A percentile compares a stretch with the other conserved stretches of the same genome.
Conservation (phyloP, 768 basidiomycete genomes). For the Lyophyllum semitale region DNA sequence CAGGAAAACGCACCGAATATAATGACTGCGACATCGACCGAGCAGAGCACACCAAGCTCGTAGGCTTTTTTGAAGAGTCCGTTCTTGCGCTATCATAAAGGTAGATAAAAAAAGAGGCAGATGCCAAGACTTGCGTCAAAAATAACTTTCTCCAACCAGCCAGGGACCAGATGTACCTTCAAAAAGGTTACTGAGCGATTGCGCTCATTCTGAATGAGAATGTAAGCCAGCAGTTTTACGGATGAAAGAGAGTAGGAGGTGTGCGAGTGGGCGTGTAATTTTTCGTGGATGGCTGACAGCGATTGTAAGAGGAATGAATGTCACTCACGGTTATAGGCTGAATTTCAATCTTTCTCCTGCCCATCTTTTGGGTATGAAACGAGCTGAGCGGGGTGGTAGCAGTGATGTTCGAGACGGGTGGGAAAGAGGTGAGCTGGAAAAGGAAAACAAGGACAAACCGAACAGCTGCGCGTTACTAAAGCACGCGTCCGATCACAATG, state of each 20-base stretch:
- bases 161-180: conserved; percentile 14
- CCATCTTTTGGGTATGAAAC: conserved; percentile 8
- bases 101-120: conserved; percentile 10
- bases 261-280: not conserved
- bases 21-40: conserved; percentile 18
- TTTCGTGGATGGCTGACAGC: not conserved
- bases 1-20: conserved; percentile 13
- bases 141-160: conserved; percentile 19
- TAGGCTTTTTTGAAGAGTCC: conserved; percentile 20
- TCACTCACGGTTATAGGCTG: conserved; percentile 19
- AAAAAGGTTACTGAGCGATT: conserved; percentile 21
- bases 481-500: too few species aligned
- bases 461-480: not conserved
- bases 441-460: conserved; percentile 1
- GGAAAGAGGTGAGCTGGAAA: not conserved
- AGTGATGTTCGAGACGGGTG: not conserved
- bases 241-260: not conserved
- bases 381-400: not conserved
- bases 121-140: conserved; percentile 20
- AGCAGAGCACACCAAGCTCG: conserved; percentile 18
- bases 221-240: not conserved
- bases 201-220: conserved; percentile 15
- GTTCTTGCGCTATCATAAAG: conserved; percentile 15
- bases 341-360: conserved; percentile 19
- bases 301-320: too few species aligned